These are phyloP conservation scores for Aspergillus luchuensis DNA, from an alignment of 2,329 filamentous ascomycete genomes.

Conservation along the genomic window DNA sequence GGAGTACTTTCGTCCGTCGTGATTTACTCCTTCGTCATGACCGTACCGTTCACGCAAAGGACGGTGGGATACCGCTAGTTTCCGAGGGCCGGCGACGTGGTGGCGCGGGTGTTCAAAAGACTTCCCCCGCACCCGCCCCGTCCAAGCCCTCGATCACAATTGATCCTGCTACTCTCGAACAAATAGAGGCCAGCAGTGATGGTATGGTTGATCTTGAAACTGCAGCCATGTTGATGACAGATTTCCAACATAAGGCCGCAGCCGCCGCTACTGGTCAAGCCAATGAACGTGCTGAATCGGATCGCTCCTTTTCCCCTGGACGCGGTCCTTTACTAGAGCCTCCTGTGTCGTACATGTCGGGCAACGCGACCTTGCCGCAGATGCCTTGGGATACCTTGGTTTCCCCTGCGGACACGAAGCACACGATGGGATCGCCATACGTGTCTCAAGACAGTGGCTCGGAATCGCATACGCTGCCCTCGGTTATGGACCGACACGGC, in stretches of 20 bases:
- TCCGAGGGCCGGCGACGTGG: conserved; percentile 82
- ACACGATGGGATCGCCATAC: conserved; percentile 68
- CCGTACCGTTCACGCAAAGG: conserved; percentile 96
- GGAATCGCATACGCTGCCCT: conserved; percentile 65
- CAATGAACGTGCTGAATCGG: conserved; percentile 49
- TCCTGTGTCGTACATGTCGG: conserved; percentile 73
- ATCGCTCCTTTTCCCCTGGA: conserved; percentile 72
- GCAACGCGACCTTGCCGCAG: conserved; percentile 78
- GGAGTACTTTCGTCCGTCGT: conserved; percentile 96
- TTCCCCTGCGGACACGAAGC: conserved; percentile 71
- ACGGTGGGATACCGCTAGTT: conserved; percentile 89
- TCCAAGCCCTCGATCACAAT: conserved; percentile 78
- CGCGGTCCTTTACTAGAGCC: conserved; percentile 74
- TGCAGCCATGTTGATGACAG: conserved; percentile 96
- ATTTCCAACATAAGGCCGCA: conserved; percentile 95
- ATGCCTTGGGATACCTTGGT: conserved; percentile 92
- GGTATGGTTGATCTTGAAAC: conserved; percentile 94
- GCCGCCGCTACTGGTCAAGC: conserved; percentile 58
- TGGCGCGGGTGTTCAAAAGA: conserved; percentile 43
- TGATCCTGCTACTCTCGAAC: conserved; percentile 83
- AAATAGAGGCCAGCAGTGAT: conserved; percentile 88
- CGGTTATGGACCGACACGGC: conserved; percentile 66
- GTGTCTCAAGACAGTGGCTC: conserved; percentile 65
- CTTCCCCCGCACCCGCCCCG: conserved; percentile 49
- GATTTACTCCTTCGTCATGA: conserved; percentile 96